These are phyloP conservation scores for Diutina rugosa DNA, from an alignment of 1,139 yeast species.

Conservation along the genomic window DNA sequence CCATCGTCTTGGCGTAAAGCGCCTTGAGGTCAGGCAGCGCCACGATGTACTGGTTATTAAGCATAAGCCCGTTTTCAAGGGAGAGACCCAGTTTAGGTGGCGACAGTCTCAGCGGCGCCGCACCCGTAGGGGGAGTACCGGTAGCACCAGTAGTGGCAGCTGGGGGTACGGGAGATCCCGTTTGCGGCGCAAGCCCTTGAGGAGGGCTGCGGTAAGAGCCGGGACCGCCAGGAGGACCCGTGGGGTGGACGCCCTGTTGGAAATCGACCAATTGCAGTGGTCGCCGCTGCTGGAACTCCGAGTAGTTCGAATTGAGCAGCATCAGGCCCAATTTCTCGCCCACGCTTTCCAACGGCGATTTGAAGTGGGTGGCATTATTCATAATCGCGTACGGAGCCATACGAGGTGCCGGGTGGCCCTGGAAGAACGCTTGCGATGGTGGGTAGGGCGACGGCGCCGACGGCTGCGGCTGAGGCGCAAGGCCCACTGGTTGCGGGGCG, in stretches of 20 bases:
- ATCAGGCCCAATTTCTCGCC: slow-evolving; percentile 5
- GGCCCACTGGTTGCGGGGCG: neutral
- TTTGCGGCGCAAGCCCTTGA: neutral
- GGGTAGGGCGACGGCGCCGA: neutral
- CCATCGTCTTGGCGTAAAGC: slow-evolving; percentile 28
- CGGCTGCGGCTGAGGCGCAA: neutral
- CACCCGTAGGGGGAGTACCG: neutral
- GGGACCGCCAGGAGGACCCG: neutral
- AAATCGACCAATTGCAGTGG: slow-evolving; percentile 33
- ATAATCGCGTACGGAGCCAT: neutral
- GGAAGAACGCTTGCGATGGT: neutral
- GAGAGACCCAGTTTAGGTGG: neutral
- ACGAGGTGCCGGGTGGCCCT: neutral
- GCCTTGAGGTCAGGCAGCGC: slow-evolving; percentile 37
- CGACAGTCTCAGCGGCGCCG: neutral
- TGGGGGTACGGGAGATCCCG: neutral
- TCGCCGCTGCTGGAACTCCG: slow-evolving; percentile 31
- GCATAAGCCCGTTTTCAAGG: slow-evolving; percentile 39
- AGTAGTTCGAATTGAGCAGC: slow-evolving; percentile 21
- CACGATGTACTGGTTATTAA: slow-evolving; percentile 37
- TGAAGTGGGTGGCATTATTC: neutral
- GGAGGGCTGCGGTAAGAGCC: neutral
- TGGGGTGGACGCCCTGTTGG: slow-evolving; percentile 4
- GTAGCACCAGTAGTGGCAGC: neutral
- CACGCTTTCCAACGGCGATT: neutral